Evolutionary conservation across 1,139 yeast species (phyloP).

Genomic region (Yueomyces sp.): DNA sequence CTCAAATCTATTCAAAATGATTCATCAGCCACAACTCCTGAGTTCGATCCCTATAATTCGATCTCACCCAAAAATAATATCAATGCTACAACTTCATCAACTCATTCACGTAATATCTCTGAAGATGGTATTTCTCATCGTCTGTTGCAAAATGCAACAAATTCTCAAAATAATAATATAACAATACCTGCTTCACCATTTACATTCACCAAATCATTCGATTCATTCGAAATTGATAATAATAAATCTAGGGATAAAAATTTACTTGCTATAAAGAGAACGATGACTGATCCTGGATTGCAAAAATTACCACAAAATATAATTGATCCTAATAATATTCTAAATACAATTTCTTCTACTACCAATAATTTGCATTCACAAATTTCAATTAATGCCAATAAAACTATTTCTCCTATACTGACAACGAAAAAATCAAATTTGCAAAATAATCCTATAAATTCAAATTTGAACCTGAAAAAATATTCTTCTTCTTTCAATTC

Average conservation of each 20-base stretch:
- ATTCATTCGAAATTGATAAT: background rate
- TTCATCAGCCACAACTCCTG: too few species aligned
- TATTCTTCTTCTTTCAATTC: slow-evolving; percentile 23
- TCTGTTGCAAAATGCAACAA: background rate
- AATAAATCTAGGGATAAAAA: background rate
- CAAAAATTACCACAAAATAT: background rate
- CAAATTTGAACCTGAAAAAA: slow-evolving; percentile 13
- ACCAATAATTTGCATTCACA: slow-evolving; percentile 1
- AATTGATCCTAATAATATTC: background rate
- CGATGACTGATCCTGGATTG: background rate
- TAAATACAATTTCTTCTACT: background rate
- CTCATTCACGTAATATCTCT: background rate
- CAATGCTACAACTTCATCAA: background rate
- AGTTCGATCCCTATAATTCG: too few species aligned
- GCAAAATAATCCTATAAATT: slow-evolving; percentile 4
- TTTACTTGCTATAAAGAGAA: background rate
- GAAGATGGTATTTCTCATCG: background rate
- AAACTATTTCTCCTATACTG: background rate
- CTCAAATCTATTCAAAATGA: background rate
- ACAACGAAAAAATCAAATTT: background rate
- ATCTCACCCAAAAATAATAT: too few species aligned
- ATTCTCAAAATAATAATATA: background rate
- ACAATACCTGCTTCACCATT: background rate
- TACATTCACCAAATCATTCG: background rate
- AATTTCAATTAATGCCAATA: background rate